Percentiles rank a stretch among this genome's conserved stretches.
Conservation (phyloP, 2,329 filamentous ascomycete genomes). For the Dothistroma septosporum region DNA sequence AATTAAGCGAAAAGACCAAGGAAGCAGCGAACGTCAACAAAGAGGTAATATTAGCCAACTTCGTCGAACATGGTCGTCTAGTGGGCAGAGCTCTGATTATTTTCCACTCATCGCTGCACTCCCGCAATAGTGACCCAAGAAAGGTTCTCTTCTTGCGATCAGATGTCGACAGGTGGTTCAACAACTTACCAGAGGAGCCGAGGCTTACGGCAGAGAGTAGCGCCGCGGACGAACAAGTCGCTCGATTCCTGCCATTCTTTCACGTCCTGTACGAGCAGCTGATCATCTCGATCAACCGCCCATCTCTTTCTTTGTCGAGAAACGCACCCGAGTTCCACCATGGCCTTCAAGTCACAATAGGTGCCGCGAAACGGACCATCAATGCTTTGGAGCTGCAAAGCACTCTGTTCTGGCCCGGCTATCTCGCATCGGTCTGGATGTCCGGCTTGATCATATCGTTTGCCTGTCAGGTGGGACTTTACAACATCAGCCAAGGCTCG, state of each 20-base stretch:
- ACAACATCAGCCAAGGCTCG: conserved; percentile 25
- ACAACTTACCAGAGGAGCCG: conserved; percentile 24
- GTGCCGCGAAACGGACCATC: conserved; percentile 30
- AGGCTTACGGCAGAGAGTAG: conserved; percentile 14
- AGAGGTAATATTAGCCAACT: conserved; percentile 23
- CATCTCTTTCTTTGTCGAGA: conserved; percentile 35
- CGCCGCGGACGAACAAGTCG: conserved; percentile 18
- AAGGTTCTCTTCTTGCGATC: conserved; percentile 22
- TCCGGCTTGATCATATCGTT: conserved; percentile 38
- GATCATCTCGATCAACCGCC: conserved; percentile 35
- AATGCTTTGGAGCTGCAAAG: conserved; percentile 24
- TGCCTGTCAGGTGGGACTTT: conserved; percentile 32
- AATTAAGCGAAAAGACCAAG: background rate
- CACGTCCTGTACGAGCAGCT: conserved; percentile 34
- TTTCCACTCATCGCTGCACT: conserved; percentile 23
- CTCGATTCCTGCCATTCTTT: conserved; percentile 30
- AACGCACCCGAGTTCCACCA: conserved; percentile 31
- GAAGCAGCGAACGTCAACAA: conserved; percentile 9
- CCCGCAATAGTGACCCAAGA: conserved; percentile 18
- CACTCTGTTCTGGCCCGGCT: conserved; percentile 34
- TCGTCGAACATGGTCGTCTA: conserved; percentile 25
- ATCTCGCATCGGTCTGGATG: conserved; percentile 38
- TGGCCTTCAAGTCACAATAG: conserved; percentile 32
- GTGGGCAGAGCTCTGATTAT: conserved; percentile 23
- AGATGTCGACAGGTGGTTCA: conserved; percentile 27